Percentiles rank a stretch among this genome's conserved stretches.
phyloP scores from a whole-genome alignment of 352 stramenopile genomes.

The Globisporangium lucens region DNA sequence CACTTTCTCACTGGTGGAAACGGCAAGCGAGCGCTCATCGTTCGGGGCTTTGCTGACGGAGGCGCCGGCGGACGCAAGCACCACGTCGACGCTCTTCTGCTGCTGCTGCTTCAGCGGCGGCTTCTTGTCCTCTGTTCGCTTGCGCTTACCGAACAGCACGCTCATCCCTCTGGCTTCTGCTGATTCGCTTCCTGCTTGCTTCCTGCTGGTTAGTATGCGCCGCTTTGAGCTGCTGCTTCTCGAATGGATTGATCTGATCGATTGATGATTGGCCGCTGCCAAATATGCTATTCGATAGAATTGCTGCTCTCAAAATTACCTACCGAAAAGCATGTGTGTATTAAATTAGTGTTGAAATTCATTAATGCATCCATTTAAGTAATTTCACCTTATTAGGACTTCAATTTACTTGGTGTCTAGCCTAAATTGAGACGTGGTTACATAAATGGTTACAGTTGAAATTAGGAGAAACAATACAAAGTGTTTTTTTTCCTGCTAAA shows the following conservation, averaged over 20 bases:
- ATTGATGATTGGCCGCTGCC: neutral
- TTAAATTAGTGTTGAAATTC: no score
- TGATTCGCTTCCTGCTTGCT: neutral
- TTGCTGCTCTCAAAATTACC: no score
- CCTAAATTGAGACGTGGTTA: no score
- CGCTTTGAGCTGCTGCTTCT: neutral
- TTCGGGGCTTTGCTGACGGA: neutral
- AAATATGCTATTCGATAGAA: no score
- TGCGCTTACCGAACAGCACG: slow-evolving; percentile 76
- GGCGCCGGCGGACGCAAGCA: slow-evolving; percentile 3
- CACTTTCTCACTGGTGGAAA: slow-evolving; percentile 33
- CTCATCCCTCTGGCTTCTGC: slow-evolving; percentile 40
- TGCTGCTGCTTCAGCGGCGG: neutral
- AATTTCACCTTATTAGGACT: no score
- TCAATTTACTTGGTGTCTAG: no score
- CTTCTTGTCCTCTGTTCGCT: slow-evolving; percentile 30
- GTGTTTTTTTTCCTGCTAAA: no score
- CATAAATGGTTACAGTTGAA: no score
- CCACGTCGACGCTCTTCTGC: neutral
- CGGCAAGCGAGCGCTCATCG: neutral
- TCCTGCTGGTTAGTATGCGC: neutral
- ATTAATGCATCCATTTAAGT: no score
- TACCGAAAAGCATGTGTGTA: no score
- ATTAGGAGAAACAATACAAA: no score
- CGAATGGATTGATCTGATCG: no score